A percentile compares a stretch with the other conserved stretches of the same genome.
phyloP scores from a whole-genome alignment of 805 yeast genomes.

The Brettanomyces bruxellensis region DNA sequence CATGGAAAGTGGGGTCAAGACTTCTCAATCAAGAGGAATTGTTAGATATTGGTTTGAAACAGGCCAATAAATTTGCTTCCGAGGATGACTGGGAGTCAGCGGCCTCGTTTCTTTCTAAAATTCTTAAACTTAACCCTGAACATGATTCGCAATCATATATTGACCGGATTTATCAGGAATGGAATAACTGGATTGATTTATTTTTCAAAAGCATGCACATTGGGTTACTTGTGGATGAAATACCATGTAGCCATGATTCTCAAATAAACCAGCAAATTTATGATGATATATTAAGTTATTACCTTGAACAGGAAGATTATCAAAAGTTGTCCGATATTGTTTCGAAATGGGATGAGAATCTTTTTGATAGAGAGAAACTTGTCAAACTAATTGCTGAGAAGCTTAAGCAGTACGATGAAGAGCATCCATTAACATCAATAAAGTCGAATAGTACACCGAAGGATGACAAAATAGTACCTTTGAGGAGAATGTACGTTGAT shows the following conservation, averaged over 20 bases:
- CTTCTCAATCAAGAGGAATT: constrained; percentile 43
- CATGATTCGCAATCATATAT: constrained; percentile 16
- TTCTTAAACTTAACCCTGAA: constrained; percentile 23
- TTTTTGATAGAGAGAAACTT: constrained; percentile 40
- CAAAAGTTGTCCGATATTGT: constrained; percentile 34
- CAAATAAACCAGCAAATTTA: constrained; percentile 17
- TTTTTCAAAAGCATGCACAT: constrained; percentile 42
- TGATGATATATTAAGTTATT: constrained; percentile 27
- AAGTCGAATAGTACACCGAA: neutral
- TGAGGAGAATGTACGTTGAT: constrained; percentile 39
- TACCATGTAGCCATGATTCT: constrained; percentile 42
- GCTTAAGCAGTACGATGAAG: constrained; percentile 25
- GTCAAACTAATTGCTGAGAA: constrained; percentile 37
- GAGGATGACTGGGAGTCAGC: constrained; percentile 48
- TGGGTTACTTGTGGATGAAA: constrained; percentile 34
- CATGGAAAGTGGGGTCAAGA: constrained; percentile 69
- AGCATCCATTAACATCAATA: neutral
- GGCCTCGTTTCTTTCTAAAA: constrained; percentile 36
- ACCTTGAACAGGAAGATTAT: constrained; percentile 27
- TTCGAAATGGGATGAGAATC: constrained; percentile 45
- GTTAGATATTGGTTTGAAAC: constrained; percentile 50
- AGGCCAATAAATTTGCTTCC: constrained; percentile 35
- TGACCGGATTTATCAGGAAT: constrained; percentile 29
- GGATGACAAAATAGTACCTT: constrained; percentile 4
- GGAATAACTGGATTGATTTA: constrained; percentile 57